Evolutionary conservation across 495 filamentous ascomycete genomes (phyloP), one percentile per base, ranked within the genome.

Genomic region (Neurospora sp.): DNA sequence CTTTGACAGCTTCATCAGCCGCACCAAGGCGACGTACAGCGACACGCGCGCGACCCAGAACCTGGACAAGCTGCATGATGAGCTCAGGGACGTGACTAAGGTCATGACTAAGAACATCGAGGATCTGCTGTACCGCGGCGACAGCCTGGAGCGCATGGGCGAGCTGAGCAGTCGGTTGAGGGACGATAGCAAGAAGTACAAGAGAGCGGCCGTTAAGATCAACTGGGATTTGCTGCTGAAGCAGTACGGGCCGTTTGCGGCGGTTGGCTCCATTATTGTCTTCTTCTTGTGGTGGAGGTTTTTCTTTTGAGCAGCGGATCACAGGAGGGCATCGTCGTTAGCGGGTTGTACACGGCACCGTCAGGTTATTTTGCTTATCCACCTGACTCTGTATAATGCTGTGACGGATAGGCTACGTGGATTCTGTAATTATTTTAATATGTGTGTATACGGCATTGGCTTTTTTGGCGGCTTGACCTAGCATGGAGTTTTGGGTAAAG

Each of bases 61-160:
- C 81, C 86, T 98, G 54, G 93, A 93, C 80, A 92, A 93, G 78
- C 83, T 97, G 75, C 97, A 98, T 78, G 93, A 97, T 79, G 96
- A 99, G 86, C 88, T 99, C 59, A 90, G 94, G 78, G 96, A 98
- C 87, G 96, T 99, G 71, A 98, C 96, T 16, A 93, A 97, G 82
- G 94, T 98, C 76, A 99, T 99, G 96, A 98, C 96, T 40, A 99
- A 98, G 88, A 99, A 99, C 81, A 99, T 99, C 78, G 96, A 99
- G 85, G 96, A 99, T 81, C 82, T 99, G 79, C 82, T 99, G 73
- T 99, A 99, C 79, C 87, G 96, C 71, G 96, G 96, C 10, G 96
- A 98, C 79, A 96, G 91, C 78, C 83, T 99, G 75, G 96, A 99
- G 84, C 88, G 93, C 72, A 99, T 99, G 96, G 96, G 96, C 38